Conservation (phyloP, 179 eudicot species). For the Pouteria campechiana region DNA sequence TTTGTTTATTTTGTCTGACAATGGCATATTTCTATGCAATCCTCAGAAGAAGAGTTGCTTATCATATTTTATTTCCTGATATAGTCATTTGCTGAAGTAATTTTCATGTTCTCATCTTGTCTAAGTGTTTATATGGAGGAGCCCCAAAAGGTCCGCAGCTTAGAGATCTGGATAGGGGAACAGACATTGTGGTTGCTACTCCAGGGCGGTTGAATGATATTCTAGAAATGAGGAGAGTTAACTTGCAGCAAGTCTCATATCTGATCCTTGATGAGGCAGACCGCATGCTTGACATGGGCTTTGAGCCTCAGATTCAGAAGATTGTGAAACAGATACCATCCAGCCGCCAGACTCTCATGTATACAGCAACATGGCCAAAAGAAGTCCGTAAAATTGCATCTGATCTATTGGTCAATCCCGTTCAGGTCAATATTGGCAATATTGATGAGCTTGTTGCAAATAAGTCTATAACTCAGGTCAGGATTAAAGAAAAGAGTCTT, state of each 20-base stretch:
- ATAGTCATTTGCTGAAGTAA: constrained; percentile 1
- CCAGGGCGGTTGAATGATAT: constrained; percentile 99
- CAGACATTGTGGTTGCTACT: constrained; percentile 90
- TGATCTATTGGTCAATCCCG: constrained; percentile 68
- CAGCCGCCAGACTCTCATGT: constrained; percentile 92
- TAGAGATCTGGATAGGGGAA: constrained; percentile 64
- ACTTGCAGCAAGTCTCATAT: constrained; percentile 76
- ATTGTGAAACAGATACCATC: constrained; percentile 85
- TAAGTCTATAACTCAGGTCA: constrained; percentile 98
- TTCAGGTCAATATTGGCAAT: constrained; percentile 94
- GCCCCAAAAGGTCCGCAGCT: constrained; percentile 97
- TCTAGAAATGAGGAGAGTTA: constrained; percentile 65
- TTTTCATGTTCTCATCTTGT: not conserved
- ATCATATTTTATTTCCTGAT: not conserved
- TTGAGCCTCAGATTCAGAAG: constrained; percentile 95
- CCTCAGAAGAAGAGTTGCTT: too few species aligned
- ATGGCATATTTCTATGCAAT: too few species aligned
- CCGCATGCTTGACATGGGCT: constrained; percentile 99
- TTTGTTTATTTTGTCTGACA: too few species aligned
- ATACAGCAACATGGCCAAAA: constrained; percentile 98
- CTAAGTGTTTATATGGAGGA: constrained; percentile 95
- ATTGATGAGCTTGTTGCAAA: constrained; percentile 97
- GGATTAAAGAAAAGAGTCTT: too few species aligned
- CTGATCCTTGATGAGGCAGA: constrained; percentile 98
- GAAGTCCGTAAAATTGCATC: constrained; percentile 94